These are phyloP conservation scores for Dichomitus squalens DNA, from an alignment of 1,284 basidiomycete genomes.

Conservation along the genomic window DNA sequence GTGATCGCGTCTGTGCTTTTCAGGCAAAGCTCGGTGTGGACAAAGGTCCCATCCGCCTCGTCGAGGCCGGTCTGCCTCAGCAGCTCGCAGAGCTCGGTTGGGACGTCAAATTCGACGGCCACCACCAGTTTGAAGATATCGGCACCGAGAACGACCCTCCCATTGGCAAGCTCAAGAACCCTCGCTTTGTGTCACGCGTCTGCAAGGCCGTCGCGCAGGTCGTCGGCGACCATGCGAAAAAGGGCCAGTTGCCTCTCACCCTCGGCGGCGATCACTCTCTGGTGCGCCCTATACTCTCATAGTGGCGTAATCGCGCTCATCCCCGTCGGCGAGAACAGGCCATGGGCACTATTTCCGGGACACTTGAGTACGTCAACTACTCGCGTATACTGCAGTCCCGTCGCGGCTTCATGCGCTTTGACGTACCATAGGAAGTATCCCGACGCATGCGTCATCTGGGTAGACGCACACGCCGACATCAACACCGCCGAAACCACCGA, in stretches of 20 bases:
- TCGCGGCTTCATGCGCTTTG: neutral
- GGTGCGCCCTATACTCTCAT: constrained; percentile 46
- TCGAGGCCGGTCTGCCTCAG: constrained; percentile 80
- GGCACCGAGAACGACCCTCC: constrained; percentile 70
- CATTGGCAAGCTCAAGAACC: constrained; percentile 89
- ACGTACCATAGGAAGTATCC: constrained; percentile 56
- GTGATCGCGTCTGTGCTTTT: constrained; percentile 27
- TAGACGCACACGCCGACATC: constrained; percentile 94
- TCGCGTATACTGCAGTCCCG: constrained; percentile 49
- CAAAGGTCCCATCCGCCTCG: constrained; percentile 84
- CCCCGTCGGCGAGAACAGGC: constrained; percentile 50
- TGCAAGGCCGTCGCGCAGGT: constrained; percentile 78
- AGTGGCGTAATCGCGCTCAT: constrained; percentile 15
- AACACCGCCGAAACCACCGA: constrained; percentile 88
- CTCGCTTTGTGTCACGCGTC: constrained; percentile 84
- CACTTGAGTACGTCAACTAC: constrained; percentile 56
- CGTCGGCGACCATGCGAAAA: constrained; percentile 75
- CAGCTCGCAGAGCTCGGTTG: constrained; percentile 86
- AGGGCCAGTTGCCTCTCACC: constrained; percentile 86
- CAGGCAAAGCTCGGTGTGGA: constrained; percentile 87
- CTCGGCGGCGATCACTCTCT: constrained; percentile 97
- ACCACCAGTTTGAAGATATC: constrained; percentile 87
- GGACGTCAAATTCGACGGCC: constrained; percentile 87
- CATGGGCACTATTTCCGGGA: constrained; percentile 90
- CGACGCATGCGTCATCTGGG: constrained; percentile 88